These are phyloP conservation scores for Heliamphora exappendiculata DNA, from an alignment of 148 eudicot genomes.

Conservation along the genomic window DNA sequence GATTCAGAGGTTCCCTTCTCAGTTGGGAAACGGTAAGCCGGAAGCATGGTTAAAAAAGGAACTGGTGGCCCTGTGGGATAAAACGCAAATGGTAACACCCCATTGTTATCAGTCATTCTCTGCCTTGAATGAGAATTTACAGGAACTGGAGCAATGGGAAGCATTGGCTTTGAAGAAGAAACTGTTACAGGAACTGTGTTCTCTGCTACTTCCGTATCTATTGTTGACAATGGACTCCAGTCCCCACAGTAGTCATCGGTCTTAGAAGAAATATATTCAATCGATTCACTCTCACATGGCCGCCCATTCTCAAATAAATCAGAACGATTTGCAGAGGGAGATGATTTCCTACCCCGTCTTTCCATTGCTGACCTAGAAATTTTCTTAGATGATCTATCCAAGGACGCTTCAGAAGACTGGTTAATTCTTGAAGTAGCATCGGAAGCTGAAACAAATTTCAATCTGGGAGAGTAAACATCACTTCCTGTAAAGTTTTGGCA, in stretches of 20 bases:
- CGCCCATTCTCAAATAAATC: constrained; percentile 5
- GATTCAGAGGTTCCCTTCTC: constrained; percentile 18
- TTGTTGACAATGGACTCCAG: constrained; percentile 24
- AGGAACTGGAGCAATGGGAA: constrained; percentile 26
- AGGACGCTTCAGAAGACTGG: constrained; percentile 37
- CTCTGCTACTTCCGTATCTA: constrained; percentile 12
- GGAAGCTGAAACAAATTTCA: constrained; percentile 24
- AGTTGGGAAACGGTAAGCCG: constrained; percentile 26
- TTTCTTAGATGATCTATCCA: constrained; percentile 30
- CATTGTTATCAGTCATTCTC: constrained; percentile 25
- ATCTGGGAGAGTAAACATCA: constrained; percentile 15
- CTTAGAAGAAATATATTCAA: constrained; percentile 17
- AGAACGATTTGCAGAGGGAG: constrained; percentile 18
- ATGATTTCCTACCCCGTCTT: constrained; percentile 19
- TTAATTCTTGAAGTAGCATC: constrained; percentile 28
- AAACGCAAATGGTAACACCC: constrained; percentile 30
- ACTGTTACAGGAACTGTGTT: constrained; percentile 14
- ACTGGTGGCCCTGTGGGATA: constrained; percentile 42
- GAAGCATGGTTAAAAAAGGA: constrained; percentile 43
- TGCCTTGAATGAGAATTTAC: constrained; percentile 30
- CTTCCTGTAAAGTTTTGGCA: constrained; percentile 9
- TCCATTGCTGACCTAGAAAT: constrained; percentile 15
- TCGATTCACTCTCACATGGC: constrained; percentile 16
- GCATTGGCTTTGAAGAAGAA: constrained; percentile 24
- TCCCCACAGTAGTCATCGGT: constrained; percentile 20